Percentiles rank a stretch among this genome's conserved stretches.
Evolutionary conservation across 73 alveolate genomes (phyloP).

Genomic region (Symbiodinium pilosum): DNA sequence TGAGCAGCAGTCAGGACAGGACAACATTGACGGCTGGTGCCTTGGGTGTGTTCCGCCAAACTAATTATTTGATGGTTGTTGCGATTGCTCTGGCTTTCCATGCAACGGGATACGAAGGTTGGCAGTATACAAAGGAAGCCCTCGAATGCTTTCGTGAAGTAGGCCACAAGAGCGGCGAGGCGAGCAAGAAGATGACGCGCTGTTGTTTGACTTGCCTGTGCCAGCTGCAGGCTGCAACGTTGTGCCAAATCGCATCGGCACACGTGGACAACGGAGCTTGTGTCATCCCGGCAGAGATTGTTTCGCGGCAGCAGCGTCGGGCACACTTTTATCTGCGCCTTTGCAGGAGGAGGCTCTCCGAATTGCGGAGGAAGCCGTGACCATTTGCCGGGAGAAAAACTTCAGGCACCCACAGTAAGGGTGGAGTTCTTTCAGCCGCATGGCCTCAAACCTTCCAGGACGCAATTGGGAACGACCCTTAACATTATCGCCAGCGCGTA

Average conservation of each 20-base stretch:
- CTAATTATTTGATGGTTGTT: too few relatives aligned
- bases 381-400: conserved; percentile 44
- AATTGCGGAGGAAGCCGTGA: conserved; percentile 61
- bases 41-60: too few relatives aligned
- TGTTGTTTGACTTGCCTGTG: neutral
- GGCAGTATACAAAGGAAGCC: conserved; percentile 91
- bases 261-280: conserved; percentile 76
- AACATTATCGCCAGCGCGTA: conserved; percentile 50
- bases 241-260: conserved; percentile 77
- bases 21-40: conserved; percentile 45
- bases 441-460: conserved; percentile 15
- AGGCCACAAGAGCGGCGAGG: conserved; percentile 57
- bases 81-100: neutral
- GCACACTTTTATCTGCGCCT: neutral
- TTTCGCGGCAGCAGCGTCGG: neutral
- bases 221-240: conserved; percentile 25
- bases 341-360: conserved; percentile 67
- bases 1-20: neutral
- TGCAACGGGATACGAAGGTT: neutral
- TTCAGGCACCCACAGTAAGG: conserved; percentile 26
- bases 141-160: conserved; percentile 78
- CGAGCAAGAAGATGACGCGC: neutral
- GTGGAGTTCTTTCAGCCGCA: too few relatives aligned
- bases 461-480: conserved; percentile 52
- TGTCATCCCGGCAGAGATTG: conserved; percentile 17